Percentiles rank a stretch among this genome's conserved stretches.
phyloP scores from a whole-genome alignment of 768 basidiomycete genomes.

The Amanita rimosa region DNA sequence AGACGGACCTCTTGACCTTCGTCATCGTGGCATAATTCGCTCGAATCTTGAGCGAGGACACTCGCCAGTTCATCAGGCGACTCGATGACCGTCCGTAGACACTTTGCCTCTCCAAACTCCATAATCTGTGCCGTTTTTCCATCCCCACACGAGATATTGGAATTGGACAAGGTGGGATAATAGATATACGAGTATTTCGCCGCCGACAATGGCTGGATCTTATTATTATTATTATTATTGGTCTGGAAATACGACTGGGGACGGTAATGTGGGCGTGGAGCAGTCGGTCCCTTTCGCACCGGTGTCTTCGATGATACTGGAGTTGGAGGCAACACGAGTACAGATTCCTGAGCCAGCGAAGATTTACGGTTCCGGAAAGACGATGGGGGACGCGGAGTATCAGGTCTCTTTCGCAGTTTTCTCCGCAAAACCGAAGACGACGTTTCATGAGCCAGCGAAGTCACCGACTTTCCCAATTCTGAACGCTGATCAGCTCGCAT shows the following conservation, averaged over 20 bases:
- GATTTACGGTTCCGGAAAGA: background rate
- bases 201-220: background rate
- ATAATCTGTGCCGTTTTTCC: background rate
- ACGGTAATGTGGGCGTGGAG: background rate
- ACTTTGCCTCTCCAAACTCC: background rate
- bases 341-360: background rate
- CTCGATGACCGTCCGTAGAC: conserved; percentile 3
- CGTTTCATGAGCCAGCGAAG: background rate
- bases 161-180: background rate
- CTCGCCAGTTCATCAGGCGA: background rate
- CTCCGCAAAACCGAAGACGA: background rate
- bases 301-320: background rate
- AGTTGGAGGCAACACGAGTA: background rate
- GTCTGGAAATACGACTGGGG: background rate
- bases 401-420: background rate
- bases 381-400: background rate
- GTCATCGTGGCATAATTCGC: background rate
- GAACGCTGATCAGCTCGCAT: no score
- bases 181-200: background rate
- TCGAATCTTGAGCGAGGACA: background rate
- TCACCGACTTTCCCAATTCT: no score
- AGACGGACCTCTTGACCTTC: no score
- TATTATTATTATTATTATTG: background rate
- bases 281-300: background rate
- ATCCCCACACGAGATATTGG: background rate